Percentiles rank a stretch among this genome's conserved stretches.
These are phyloP conservation scores for Baorangia bicolor DNA, from an alignment of 768 basidiomycete genomes.

Conservation along the genomic window DNA sequence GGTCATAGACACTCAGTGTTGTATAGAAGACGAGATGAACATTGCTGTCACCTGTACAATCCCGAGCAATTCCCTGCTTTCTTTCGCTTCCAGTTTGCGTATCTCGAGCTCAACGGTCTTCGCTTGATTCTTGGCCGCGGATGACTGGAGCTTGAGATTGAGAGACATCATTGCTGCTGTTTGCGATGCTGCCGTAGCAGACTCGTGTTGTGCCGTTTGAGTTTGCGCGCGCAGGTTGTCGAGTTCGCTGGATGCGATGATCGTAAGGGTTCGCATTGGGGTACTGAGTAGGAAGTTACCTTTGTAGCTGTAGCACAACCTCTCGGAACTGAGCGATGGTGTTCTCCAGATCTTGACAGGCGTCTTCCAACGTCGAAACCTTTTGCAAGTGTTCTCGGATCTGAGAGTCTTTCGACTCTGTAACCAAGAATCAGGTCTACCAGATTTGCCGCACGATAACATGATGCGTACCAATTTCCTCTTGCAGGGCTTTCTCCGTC, in stretches of 20 bases:
- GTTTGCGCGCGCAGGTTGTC: constrained; percentile 82
- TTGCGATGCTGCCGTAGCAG: constrained; percentile 80
- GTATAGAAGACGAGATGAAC: background rate
- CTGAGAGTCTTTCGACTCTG: constrained; percentile 69
- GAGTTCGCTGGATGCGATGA: constrained; percentile 62
- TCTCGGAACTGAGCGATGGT: constrained; percentile 95
- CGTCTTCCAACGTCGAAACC: constrained; percentile 70
- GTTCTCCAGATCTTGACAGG: constrained; percentile 78
- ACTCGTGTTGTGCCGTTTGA: constrained; percentile 80
- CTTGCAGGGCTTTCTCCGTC: constrained; percentile 87
- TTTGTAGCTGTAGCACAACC: constrained; percentile 79
- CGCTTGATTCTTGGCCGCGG: constrained; percentile 88
- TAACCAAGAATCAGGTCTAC: background rate
- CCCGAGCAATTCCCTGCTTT: constrained; percentile 72
- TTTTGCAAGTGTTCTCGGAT: constrained; percentile 66
- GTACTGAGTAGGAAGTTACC: constrained; percentile 40
- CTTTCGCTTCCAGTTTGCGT: constrained; percentile 78
- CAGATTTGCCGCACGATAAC: background rate
- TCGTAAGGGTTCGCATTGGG: constrained; percentile 7
- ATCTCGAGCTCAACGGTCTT: constrained; percentile 89
- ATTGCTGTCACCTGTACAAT: constrained; percentile 69
- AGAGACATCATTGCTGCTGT: constrained; percentile 92
- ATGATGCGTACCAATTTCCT: constrained; percentile 73
- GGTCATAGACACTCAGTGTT: background rate
- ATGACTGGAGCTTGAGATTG: constrained; percentile 91